Evolutionary conservation across 805 yeast genomes (phyloP), one percentile per base, ranked within the genome.

Genomic region (Monosporozyma solicola): DNA sequence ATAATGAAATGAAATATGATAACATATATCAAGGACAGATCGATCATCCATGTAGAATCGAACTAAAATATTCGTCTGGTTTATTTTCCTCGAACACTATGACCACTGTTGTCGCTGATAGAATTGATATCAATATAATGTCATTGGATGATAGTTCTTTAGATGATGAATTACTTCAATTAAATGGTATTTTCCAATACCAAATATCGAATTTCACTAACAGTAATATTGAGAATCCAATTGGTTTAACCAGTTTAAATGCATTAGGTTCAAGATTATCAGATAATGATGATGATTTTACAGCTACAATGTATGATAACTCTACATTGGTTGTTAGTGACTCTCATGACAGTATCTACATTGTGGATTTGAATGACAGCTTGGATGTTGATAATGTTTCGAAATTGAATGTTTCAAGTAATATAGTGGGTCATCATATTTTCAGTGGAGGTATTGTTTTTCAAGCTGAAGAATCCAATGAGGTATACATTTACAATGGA

Each of bases 181-280:
- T 91, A 50, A 85, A 87, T 65, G 96, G 95, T 9, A 61, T 92
- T 22, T 88, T 92, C 63, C 97, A 92, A 69, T 94, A 84, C 67
- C 82, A 88, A 1, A 69, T 82, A 39, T 68, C 79, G 2, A 90
- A 90, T 65, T 88, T 86, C 65, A 71, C 84, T 27, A 61, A 67
- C 13, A 58, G 63, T 43, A 60, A 68, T 9, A 58, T 69, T 51
- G 62, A 54, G 27, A 55, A 24, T 57, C 60, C 41, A 53, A 70
- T 82, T 43, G 80, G 82, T 0, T 75, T 79, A 57, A 74, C 86
- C 0, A 63, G 79, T 1, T 56, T 84, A 44, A 74, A 75, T 53
- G 48, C 57, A 13, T 55, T 72, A 37, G 75, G 31, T 13, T 24
- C 31, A 13, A 10, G 11, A 15, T 10, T 43, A 24, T 43, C 46